Evolutionary conservation across 2,329 filamentous ascomycete genomes (phyloP).

Genomic region (Aplosporella prunicola): DNA sequence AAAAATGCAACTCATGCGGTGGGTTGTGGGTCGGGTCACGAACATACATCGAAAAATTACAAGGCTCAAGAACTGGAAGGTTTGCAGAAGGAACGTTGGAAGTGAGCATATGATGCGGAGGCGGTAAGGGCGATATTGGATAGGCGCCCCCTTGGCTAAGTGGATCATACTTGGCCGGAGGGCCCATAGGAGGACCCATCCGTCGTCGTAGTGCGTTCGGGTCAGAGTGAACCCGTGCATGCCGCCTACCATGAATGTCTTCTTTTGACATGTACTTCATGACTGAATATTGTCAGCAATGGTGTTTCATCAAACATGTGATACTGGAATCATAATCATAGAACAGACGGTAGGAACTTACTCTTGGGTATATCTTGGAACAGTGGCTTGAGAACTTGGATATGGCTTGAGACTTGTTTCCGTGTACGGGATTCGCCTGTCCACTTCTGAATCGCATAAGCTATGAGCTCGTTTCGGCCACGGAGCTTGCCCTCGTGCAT

Average conservation of each 20-base stretch:
- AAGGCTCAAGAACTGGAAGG: not conserved
- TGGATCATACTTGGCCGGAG: too few relatives aligned
- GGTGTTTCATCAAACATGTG: not conserved
- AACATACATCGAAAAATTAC: constrained; percentile 33
- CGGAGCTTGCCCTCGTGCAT: constrained; percentile 41
- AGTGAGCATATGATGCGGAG: constrained; percentile 8
- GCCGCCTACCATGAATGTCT: constrained; percentile 19
- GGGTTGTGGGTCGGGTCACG: constrained; percentile 23
- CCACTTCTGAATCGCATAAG: constrained; percentile 46
- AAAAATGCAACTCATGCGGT: constrained; percentile 25
- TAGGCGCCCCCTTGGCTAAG: too few relatives aligned
- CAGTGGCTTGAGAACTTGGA: constrained; percentile 52
- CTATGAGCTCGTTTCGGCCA: constrained; percentile 54
- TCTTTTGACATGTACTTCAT: constrained; percentile 33
- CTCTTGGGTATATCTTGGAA: constrained; percentile 44
- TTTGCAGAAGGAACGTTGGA: not conserved
- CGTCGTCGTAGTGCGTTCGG: constrained; percentile 7
- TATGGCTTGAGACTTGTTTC: constrained; percentile 56
- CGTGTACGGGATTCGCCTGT: constrained; percentile 45
- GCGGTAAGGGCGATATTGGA: too few relatives aligned
- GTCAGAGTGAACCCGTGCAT: constrained; percentile 11
- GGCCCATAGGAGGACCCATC: too few relatives aligned
- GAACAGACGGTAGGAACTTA: constrained; percentile 25
- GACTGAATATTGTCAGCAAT: constrained; percentile 24
- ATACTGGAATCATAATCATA: constrained; percentile 2